Base-by-base conservation (phyloP, 2,329 filamentous ascomycete genomes). In the Fusarium scirpi region DNA sequence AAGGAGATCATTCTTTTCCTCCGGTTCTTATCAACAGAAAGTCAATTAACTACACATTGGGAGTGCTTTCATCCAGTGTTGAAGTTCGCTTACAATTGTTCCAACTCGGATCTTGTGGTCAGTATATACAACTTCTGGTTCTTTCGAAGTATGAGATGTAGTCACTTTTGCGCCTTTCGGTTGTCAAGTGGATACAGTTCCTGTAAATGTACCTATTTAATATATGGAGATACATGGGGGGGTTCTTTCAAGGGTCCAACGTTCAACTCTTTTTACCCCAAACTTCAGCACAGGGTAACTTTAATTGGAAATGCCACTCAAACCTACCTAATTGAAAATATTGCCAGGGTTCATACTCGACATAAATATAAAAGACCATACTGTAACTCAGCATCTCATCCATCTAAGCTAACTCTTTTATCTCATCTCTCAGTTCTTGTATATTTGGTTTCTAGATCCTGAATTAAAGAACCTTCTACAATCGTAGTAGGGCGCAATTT, bases 161-260 rank as follows among this genome's bases (percentile, higher is more conserved):
- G 25, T 38, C 24, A 6, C 8, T 48, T 59, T 45, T 30, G 32
- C 60, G 62, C 52, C 60, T 59, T 52, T 52, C 22, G 40, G 27
- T 46, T 65, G 53, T 47, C 52, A 59, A 65, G 62, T 65, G 62
- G 62, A 59, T 58, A 58, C 32, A 27, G 8, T 52, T 52, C 9
- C 3, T 41, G 24, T n/a, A 25, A 20, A 20, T 25, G 24, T 22
- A 25, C 20, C 30, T 29, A 29, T 29, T 29, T 8, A 48, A 15
- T 34, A 2, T n/a, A 25, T 40, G 30, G 20, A 29, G 34, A 65
- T 58, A 12, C 34, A 38, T 38, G 34, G 34, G 24, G 22, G 32
- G 16, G 18, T 6, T n/a, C 11, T 27, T 32, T 34, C 16, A 30
- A 43, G 47, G 30, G 54, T 30, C 29, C 32, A 32, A 55, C 15